phyloP scores from a whole-genome alignment of 495 filamentous ascomycete genomes.

The Penicillium macrosclerotiorum region DNA sequence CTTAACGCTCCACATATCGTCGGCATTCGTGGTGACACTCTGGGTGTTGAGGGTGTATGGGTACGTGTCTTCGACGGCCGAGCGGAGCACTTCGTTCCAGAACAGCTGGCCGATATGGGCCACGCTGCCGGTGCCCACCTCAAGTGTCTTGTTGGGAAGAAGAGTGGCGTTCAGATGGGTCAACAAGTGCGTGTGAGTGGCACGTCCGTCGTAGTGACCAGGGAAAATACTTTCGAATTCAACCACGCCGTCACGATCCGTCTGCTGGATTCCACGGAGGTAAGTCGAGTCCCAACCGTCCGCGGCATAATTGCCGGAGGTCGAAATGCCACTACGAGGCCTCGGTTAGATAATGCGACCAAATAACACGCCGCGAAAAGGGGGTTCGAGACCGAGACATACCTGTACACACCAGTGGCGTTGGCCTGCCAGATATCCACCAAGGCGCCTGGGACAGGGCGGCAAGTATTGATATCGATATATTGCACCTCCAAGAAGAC shows the following conservation, averaged over 20 bases:
- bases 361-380: background rate
- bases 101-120: conserved; percentile 54
- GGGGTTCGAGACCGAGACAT: background rate
- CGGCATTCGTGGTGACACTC: conserved; percentile 46
- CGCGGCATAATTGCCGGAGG: conserved; percentile 33
- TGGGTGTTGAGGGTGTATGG: conserved; percentile 59
- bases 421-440: conserved; percentile 47
- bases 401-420: conserved; percentile 53
- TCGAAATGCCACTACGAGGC: conserved; percentile 33
- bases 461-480: conserved; percentile 43
- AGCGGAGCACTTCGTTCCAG: conserved; percentile 59
- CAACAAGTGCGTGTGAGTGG: conserved; percentile 56
- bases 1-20: conserved; percentile 33
- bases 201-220: conserved; percentile 59
- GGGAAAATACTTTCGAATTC: conserved; percentile 58
- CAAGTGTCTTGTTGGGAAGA: conserved; percentile 47
- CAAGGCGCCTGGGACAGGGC: conserved; percentile 28
- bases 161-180: conserved; percentile 48
- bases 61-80: conserved; percentile 50
- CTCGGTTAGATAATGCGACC: too few species aligned
- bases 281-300: conserved; percentile 45
- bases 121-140: conserved; percentile 39
- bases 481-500: conserved; percentile 47
- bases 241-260: conserved; percentile 54
- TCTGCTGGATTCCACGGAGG: conserved; percentile 53